Base-by-base conservation (phyloP, 805 yeast species). In the Isabelozyma gotoi region DNA sequence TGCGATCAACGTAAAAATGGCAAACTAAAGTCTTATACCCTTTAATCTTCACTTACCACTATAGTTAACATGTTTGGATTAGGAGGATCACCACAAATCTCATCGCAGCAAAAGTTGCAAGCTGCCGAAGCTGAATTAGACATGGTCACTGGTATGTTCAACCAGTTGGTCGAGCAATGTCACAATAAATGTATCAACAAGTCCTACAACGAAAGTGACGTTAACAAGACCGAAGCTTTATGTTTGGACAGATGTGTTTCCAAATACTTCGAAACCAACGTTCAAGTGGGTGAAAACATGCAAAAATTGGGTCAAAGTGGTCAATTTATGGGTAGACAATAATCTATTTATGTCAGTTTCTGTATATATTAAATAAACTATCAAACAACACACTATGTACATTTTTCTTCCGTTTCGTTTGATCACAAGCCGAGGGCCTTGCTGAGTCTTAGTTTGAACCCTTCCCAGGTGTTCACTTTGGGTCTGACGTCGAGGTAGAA, bases 101-200 rank as follows among this genome's bases (percentile, higher is more conserved):
- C 85, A 19, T 78, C 89, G 33, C 85, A 84, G 51, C 90, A 85
- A 65, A 87, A 87, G 65, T 75, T 87, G 48, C 77, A 78, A 59
- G 96, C 96, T 53, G 99, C 99, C 41, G 98, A 92, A 72, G 88
- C 96, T 45, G 99, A 92, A 69, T 78, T 92, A 53, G 99, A 92
- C 67, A 85, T 94, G 83, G 96, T 92, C 56, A 91, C 97, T 33
- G 96, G 94, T 56, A 90, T 92, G 97, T 92, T 92, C 81, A 92
- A 92, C 80, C 79, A 84, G 59, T 75, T 91, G 58, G 95, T 90
- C 18, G 91, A 85, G 58, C 85, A 88, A 55, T 91, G 98, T 65
- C 94, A 91, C 68, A 67, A 72, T 54, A 91, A 91, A 72, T 91
- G 98, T 73, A 85, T 90, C 62, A 76, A 57, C 60, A 73, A 71